Percentiles rank a stretch among this genome's conserved stretches.
phyloP scores from a whole-genome alignment of 2,329 filamentous ascomycete species.

The Diaporthe sp. region DNA sequence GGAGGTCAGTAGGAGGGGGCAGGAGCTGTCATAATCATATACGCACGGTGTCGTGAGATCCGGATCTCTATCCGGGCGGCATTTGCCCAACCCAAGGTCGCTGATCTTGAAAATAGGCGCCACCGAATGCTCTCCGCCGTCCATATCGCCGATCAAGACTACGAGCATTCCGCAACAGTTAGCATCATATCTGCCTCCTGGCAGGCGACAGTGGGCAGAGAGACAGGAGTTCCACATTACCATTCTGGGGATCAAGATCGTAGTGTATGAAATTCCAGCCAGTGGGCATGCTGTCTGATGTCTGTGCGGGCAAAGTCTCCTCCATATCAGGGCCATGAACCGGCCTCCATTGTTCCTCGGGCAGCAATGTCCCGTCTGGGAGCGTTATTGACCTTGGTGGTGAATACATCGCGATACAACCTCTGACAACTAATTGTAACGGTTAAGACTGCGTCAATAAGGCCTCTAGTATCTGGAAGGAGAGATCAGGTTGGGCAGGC shows the following conservation, averaged over 20 bases:
- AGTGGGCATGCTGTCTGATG: neutral
- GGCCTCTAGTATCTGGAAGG: neutral
- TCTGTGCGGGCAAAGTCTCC: neutral
- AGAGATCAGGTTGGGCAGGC: neutral
- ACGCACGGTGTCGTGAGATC: slow-evolving; percentile 12
- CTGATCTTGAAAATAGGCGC: slow-evolving; percentile 6
- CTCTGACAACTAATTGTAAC: neutral
- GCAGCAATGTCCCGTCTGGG: neutral
- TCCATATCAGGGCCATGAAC: neutral
- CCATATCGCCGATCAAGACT: slow-evolving; percentile 27
- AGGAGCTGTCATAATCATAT: neutral
- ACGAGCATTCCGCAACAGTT: neutral
- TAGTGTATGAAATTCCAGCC: slow-evolving; percentile 14
- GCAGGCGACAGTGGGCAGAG: neutral
- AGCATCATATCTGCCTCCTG: neutral
- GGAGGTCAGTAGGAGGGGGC: too few species aligned
- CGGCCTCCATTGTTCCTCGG: neutral
- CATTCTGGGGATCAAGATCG: slow-evolving; percentile 23
- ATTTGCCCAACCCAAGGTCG: slow-evolving; percentile 1
- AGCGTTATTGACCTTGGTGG: neutral
- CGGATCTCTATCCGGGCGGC: neutral
- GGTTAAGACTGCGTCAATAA: neutral
- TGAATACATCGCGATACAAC: slow-evolving; percentile 2
- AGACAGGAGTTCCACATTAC: neutral
- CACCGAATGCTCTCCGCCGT: neutral